Base-by-base conservation (phyloP, 805 yeast genomes). In the Saccharomyces mikatae region DNA sequence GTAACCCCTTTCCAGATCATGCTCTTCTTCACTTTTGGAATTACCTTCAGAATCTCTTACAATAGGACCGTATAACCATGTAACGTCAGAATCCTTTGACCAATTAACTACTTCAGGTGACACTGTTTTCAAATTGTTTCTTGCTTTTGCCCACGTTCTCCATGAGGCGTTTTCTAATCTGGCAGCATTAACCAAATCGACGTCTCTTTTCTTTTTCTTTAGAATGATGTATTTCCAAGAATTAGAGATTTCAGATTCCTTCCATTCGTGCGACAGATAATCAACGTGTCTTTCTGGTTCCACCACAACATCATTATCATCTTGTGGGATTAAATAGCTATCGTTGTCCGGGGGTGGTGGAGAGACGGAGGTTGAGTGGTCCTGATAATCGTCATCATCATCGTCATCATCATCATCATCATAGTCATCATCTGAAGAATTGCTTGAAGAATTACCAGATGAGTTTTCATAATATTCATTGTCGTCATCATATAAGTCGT, bases 61-160 rank as follows among this genome's bases (percentile, higher is more conserved):
- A 27, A 70, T 68, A 0, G 99, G 99, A 1, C 99, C 99, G 72
- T 92, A 94, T 13, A 94, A 79, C 99, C 99, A 94, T 1, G 97
- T 90, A 10, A 94, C 97, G 69, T 94, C 99, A 55, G 86, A 85
- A 64, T 94, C 99, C 71, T 95, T 94, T 47, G 89, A 83, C 99
- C 99, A 94, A 70, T 94, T 92, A 49, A 94, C 87, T 41, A 81
- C 80, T 64, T 89, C 95, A 0, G 99, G 99, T 21, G 91, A 82
- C 6, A 92, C 88, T 0, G 99, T 94, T 58, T 76, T 75, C 52
- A 86, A 74, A 54, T 87, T 81, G 60, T 84, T 81, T 66, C 90
- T 83, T 41, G 94, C 85, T 71, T 94, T 95, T 11, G 96, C 90
- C 99, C 98, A 94, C 4, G 97, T 94, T 70, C 99, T 80, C 99